Conservation (phyloP, 495 filamentous ascomycete species). For the Aspergillus heteromorphus region DNA sequence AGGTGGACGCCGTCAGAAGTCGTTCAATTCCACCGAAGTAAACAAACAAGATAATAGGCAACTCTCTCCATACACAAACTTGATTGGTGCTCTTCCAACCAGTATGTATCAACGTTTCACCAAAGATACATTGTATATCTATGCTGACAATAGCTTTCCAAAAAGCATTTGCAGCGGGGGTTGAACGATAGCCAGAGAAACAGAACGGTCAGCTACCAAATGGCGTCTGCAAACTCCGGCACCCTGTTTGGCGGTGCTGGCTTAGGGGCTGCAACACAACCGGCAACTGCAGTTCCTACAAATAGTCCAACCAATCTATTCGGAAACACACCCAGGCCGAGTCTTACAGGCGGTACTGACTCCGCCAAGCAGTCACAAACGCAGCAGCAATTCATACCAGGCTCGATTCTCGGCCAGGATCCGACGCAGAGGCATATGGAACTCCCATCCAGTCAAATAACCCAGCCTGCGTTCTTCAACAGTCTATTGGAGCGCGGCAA, state of each 20-base stretch:
- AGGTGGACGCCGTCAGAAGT: constrained; percentile 3
- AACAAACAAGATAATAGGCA: neutral
- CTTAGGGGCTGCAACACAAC: constrained; percentile 25
- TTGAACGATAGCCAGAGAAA: neutral
- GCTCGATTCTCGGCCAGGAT: constrained; percentile 29
- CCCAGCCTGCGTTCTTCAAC: constrained; percentile 75
- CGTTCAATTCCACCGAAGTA: constrained; percentile 8
- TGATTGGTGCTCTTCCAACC: neutral
- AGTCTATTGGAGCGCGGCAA: constrained; percentile 73
- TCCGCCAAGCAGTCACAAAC: constrained; percentile 26
- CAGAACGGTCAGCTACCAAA: constrained; percentile 6
- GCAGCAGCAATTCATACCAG: constrained; percentile 31
- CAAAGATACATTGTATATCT: neutral
- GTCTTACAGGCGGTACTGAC: constrained; percentile 20
- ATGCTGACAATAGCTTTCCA: neutral
- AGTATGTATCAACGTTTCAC: neutral
- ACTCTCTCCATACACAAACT: neutral
- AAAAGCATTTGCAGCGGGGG: neutral
- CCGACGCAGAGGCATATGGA: constrained; percentile 17
- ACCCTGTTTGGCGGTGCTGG: constrained; percentile 35
- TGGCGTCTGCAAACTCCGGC: constrained; percentile 22
- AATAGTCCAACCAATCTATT: constrained; percentile 28
- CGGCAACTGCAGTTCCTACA: constrained; percentile 30
- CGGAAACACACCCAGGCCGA: constrained; percentile 22
- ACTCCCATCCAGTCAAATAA: constrained; percentile 24